A percentile compares a stretch with the other conserved stretches of the same genome.
These are phyloP conservation scores for Mucor ambiguus DNA, from an alignment of 371 early-diverging fungal species.

Conservation along the genomic window DNA sequence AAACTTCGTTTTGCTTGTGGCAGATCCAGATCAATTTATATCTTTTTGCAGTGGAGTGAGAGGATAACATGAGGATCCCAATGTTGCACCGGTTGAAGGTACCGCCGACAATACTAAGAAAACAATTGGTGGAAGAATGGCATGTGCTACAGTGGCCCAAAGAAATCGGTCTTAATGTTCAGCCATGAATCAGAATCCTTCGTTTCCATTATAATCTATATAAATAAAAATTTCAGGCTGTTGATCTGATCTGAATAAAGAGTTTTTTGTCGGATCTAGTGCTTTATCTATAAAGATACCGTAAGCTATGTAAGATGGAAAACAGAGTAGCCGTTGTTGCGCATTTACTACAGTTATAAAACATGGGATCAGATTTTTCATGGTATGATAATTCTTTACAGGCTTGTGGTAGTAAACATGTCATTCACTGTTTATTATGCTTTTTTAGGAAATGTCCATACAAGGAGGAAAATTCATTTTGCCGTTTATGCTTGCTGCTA, in stretches of 20 bases:
- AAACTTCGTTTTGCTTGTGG: not conserved
- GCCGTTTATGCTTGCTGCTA: not conserved
- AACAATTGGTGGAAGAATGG: not conserved
- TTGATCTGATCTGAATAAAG: not conserved
- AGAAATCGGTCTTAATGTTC: not conserved
- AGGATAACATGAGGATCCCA: slow-evolving; percentile 4
- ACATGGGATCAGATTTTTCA: not conserved
- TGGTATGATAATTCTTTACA: not conserved
- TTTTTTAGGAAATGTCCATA: not conserved
- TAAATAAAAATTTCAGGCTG: not conserved
- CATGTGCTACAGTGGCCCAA: not conserved
- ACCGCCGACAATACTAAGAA: not conserved
- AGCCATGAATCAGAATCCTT: slow-evolving; percentile 3
- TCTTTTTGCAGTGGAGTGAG: not conserved
- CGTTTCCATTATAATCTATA: not conserved
- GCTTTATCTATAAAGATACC: not conserved
- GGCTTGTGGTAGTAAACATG: not conserved
- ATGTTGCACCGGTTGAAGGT: slow-evolving; percentile 12
- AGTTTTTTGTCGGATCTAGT: too few species aligned
- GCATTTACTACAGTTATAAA: not conserved
- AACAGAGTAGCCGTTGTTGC: not conserved
- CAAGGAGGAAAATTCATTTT: not conserved
- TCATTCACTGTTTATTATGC: not conserved
- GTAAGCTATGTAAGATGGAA: not conserved
- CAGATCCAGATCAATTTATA: slow-evolving; percentile 12